Conservation (phyloP, 352 stramenopile genomes). For the Globisporangium nunn region DNA sequence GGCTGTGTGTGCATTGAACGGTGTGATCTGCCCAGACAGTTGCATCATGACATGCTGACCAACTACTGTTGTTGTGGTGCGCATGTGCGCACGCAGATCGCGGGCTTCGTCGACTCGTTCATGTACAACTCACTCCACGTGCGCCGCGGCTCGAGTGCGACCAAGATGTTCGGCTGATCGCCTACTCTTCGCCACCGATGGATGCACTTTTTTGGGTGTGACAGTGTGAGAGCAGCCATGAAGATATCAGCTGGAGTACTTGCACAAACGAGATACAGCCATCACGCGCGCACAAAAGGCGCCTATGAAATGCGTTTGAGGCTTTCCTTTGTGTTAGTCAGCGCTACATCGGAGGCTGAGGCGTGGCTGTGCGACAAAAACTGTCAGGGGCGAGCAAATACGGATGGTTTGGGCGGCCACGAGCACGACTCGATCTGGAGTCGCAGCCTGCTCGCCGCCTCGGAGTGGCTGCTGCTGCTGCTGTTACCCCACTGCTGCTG, state of each 20-base stretch:
- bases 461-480: constrained; percentile 3
- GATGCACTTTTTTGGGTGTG: too few species aligned
- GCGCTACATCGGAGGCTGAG: not conserved
- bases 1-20: too few species aligned
- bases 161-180: constrained; percentile 21
- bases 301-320: too few species aligned
- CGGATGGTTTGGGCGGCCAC: constrained; percentile 32
- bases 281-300: too few species aligned
- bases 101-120: constrained; percentile 83
- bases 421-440: constrained; percentile 24
- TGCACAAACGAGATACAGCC: too few species aligned
- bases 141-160: constrained; percentile 26
- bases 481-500: constrained; percentile 4
- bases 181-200: not conserved
- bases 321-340: too few species aligned
- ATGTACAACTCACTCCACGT: constrained; percentile 80
- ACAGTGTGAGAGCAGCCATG: not conserved
- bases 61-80: not conserved
- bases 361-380: too few species aligned
- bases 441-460: constrained; percentile 8
- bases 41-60: not conserved
- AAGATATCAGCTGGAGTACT: not conserved
- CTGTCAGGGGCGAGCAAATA: constrained; percentile 19
- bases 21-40: too few species aligned
- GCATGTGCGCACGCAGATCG: constrained; percentile 35